A percentile compares a stretch with the other conserved stretches of the same genome.
phyloP scores from a whole-genome alignment of 2,329 filamentous ascomycete genomes.

The Arthrobotrys entomopaga region DNA sequence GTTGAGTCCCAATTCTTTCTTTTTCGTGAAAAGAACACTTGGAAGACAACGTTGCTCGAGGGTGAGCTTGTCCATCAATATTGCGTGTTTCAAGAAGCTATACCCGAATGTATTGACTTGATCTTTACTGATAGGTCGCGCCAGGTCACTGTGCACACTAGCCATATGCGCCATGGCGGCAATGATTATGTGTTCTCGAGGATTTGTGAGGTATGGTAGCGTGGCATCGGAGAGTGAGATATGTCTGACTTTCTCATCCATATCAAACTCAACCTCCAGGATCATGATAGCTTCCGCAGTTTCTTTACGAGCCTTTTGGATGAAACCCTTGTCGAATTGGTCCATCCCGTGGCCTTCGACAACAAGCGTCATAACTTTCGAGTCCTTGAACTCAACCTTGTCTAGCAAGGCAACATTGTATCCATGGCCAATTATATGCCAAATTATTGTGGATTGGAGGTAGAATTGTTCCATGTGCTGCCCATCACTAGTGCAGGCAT shows the following conservation, averaged over 20 bases:
- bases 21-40: conserved; percentile 11
- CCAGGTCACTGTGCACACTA: conserved; percentile 9
- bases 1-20: background rate
- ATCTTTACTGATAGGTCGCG: background rate
- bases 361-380: conserved; percentile 68
- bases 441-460: conserved; percentile 66
- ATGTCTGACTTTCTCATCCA: background rate
- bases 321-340: conserved; percentile 24
- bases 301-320: conserved; percentile 12
- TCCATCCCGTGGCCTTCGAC: conserved; percentile 49
- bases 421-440: conserved; percentile 67
- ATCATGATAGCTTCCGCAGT: background rate
- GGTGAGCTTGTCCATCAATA: conserved; percentile 7
- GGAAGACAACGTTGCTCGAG: conserved; percentile 23
- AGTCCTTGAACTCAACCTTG: conserved; percentile 71
- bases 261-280: conserved; percentile 7
- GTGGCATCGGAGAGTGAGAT: background rate
- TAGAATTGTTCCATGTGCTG: conserved; percentile 59
- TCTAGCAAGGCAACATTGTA: conserved; percentile 74
- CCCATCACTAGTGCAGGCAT: conserved; percentile 64
- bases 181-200: conserved; percentile 24
- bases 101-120: conserved; percentile 21
- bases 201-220: background rate
- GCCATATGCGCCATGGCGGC: background rate
- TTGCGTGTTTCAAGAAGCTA: conserved; percentile 20